Base-by-base conservation (phyloP, 2,329 filamentous ascomycete genomes). In the Rachicladosporium sp. region DNA sequence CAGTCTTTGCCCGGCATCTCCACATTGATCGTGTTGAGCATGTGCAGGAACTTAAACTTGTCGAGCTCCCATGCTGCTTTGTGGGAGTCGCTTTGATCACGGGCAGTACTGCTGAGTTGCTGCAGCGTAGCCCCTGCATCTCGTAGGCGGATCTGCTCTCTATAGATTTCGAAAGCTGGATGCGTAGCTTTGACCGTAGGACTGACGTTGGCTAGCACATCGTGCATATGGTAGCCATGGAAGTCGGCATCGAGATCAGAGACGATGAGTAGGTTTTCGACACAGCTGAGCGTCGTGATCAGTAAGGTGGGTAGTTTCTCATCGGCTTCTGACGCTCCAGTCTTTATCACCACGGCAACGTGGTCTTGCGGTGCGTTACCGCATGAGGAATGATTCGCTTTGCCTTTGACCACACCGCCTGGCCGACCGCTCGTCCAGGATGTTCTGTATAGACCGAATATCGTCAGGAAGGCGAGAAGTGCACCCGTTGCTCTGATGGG, bases 161-260 rank as follows among this genome's bases (percentile, higher is more conserved):
- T 50, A 38, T 63, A 66, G 15, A 62, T 51, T 29, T 52, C 48
- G 42, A 65, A 56, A 35, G 64, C 61, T 3, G 46, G 44, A 13
- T 56, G 57, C 2, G 41, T 44, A 2, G 41, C 37, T 23, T 58
- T 53, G 36, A 62, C 52, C 4, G 55, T 46, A 2, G 43, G 36
- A 6, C 51, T 43, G 12, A 60, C 53, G 6, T 53, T 46, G 33
- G 50, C 52, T 10, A 66, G 52, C n/a, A 59, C 61, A 41, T 66
- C 62, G 34, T 52, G 46, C 6, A 56, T 44, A 12, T 53, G 37
- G 29, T 51, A 39, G 23, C 71, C 71, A 8, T 65, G 59, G 35
- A 76, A 67, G 6, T 64, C 55, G 52, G 73, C 67, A 19, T 67
- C 65, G 39, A 70, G 70, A 53, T 78, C 74, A 44, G 73, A 77